phyloP scores from a whole-genome alignment of 2,329 filamentous ascomycete genomes.

The Paecilomyces sp. region DNA sequence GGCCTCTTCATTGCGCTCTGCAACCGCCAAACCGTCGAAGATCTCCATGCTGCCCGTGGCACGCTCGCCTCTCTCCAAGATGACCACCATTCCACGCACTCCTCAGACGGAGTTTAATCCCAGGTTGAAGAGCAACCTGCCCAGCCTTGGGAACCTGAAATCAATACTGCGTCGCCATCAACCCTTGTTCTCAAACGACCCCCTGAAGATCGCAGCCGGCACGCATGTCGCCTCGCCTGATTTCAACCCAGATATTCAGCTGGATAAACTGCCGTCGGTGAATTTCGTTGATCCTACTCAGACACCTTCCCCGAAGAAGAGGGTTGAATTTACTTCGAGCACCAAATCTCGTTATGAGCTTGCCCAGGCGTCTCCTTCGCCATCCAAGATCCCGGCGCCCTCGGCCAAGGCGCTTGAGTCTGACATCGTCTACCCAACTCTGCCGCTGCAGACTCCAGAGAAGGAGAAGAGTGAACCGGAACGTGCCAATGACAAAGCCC shows the following conservation, averaged over 20 bases:
- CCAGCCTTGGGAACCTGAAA: conserved; percentile 49
- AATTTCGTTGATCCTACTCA: conserved; percentile 35
- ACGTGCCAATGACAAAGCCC: conserved; percentile 6
- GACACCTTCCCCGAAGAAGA: conserved; percentile 69
- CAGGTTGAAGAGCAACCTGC: conserved; percentile 36
- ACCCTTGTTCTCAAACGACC: conserved; percentile 54
- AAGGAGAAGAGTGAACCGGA: conserved; percentile 12
- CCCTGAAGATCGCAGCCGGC: conserved; percentile 52
- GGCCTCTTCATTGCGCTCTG: conserved; percentile 58
- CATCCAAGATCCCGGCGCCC: conserved; percentile 29
- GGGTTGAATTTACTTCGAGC: conserved; percentile 71
- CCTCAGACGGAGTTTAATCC: conserved; percentile 41
- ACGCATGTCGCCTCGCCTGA: conserved; percentile 43
- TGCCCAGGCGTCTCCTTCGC: conserved; percentile 32
- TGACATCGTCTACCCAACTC: conserved; percentile 29
- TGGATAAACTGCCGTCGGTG: conserved; percentile 25
- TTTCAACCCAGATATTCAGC: conserved; percentile 44
- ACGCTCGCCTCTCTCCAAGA: conserved; percentile 48
- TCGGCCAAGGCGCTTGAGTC: conserved; percentile 12
- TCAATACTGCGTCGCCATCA: conserved; percentile 57
- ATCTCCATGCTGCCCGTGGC: conserved; percentile 48
- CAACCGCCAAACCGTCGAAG: conserved; percentile 49
- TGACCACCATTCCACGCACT: conserved; percentile 37
- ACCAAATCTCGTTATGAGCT: conserved; percentile 45
- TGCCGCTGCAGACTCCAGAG: conserved; percentile 32